phyloP scores from a whole-genome alignment of 495 filamentous ascomycete species.

The Aspergillus bertholletiae region DNA sequence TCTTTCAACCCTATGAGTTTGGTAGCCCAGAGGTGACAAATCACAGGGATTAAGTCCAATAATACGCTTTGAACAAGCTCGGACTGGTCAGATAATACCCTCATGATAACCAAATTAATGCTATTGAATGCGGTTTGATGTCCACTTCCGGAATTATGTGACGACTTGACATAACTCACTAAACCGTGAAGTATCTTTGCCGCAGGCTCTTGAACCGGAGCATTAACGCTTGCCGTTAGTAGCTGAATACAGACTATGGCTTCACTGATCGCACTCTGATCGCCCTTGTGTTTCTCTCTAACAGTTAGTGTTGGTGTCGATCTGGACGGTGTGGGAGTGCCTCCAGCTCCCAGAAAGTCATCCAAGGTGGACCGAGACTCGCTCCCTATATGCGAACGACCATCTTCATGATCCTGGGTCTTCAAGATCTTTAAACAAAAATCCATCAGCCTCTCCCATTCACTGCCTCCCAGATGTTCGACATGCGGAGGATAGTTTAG shows the following conservation, averaged over 20 bases:
- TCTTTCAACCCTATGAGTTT: constrained; percentile 61
- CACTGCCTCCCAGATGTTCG: constrained; percentile 65
- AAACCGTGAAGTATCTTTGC: constrained; percentile 55
- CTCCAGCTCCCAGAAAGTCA: constrained; percentile 21
- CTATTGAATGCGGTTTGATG: constrained; percentile 70
- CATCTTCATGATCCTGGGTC: constrained; percentile 21
- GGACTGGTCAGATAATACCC: constrained; percentile 63
- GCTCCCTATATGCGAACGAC: constrained; percentile 26
- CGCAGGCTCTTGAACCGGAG: constrained; percentile 60
- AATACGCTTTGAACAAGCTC: constrained; percentile 55
- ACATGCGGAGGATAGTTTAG: constrained; percentile 71
- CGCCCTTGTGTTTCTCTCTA: constrained; percentile 24
- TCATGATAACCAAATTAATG: constrained; percentile 67
- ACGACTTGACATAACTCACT: constrained; percentile 59
- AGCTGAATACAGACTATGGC: constrained; percentile 63
- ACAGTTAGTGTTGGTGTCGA: constrained; percentile 23
- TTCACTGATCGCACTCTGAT: constrained; percentile 46
- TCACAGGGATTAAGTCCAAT: constrained; percentile 61
- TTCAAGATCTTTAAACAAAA: constrained; percentile 54
- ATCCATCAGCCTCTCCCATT: constrained; percentile 64
- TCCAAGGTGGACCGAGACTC: constrained; percentile 24
- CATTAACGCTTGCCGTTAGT: constrained; percentile 65
- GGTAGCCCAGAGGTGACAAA: constrained; percentile 70
- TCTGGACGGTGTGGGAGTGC: constrained; percentile 32
- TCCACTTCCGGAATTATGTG: constrained; percentile 53